Conservation (phyloP, 768 basidiomycete species). For the Tulasnella sp. region DNA sequence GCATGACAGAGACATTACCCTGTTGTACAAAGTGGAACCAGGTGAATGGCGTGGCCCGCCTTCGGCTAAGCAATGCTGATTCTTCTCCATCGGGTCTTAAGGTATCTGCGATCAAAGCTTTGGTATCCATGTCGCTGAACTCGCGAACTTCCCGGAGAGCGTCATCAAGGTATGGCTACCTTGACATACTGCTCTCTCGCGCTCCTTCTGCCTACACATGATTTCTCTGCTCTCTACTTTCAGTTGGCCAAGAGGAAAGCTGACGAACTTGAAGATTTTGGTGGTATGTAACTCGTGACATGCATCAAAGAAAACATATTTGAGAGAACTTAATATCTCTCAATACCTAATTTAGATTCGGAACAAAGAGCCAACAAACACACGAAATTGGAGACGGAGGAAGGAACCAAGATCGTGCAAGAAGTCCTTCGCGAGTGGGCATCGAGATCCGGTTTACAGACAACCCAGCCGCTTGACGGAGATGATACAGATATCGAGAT, state of each 20-base stretch:
- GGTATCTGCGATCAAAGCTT: conserved; percentile 95
- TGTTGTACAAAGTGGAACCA: conserved; percentile 62
- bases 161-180: conserved; percentile 60
- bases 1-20: conserved; percentile 64
- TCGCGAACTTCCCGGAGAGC: conserved; percentile 95
- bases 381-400: conserved; percentile 50
- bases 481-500: conserved; percentile 39
- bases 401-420: conserved; percentile 73
- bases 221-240: neutral
- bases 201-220: neutral
- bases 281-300: conserved; percentile 36
- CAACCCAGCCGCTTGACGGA: conserved; percentile 33
- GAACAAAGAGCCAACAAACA: conserved; percentile 35
- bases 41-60: neutral
- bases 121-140: conserved; percentile 92
- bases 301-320: too few species aligned
- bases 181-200: too few species aligned
- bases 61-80: neutral
- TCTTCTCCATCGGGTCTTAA: conserved; percentile 25
- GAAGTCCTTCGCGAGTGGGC: conserved; percentile 65
- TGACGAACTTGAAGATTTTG: conserved; percentile 83
- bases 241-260: conserved; percentile 88
- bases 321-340: too few species aligned
- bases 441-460: conserved; percentile 17
- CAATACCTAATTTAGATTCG: conserved; percentile 21